Evolutionary conservation across 345 rosid genomes (phyloP), one percentile per base, ranked within the genome.

Genomic region (Zanthoxylum bungeanum): DNA sequence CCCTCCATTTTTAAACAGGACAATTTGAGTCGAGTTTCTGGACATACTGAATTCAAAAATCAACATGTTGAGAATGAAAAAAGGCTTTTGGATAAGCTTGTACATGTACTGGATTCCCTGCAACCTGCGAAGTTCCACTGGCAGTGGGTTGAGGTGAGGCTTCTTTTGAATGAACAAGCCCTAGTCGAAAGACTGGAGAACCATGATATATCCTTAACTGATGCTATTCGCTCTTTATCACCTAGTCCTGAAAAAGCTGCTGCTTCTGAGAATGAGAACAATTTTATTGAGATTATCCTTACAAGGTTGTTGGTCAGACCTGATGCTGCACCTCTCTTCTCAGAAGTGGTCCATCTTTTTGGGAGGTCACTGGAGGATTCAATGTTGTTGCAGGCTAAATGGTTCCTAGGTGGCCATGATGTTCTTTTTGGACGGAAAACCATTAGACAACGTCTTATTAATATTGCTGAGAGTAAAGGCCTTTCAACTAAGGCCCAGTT

Each of bases 141-240:
- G 99, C 99, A 96, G 79, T 96, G 98, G 98, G 83, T 96, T 79
- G 99, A 96, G 81, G 94, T 93, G 61, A 85, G 99, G 84, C 84
- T 96, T 71, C 99, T 96, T 75, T 84, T 96, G 81, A 91, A 96
- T 66, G 99, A 96, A 75, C 99, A 96, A 81, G 88, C 95, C 25
- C 86, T 93, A 10, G 69, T 91, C 78, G 99, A 96, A 69, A 89
- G 88, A 81, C 88, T 91, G 40, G 98, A 93, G 63, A 81, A 72
- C 68, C 89, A 81, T 62, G 97, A 93, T 63, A 81, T 76, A 78
- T 79, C 93, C 60, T 73, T 93, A 61, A 83, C 83, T 46, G 99
- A 89, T 51, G 96, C 96, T 22, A 75, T 96, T 69, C 92, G 89
- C 58, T 81, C 95, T 25, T 84, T 91, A 61, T 86, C 93, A 46